Conservation (phyloP, 2,329 filamentous ascomycete genomes). For the Monilinia fructigena region DNA sequence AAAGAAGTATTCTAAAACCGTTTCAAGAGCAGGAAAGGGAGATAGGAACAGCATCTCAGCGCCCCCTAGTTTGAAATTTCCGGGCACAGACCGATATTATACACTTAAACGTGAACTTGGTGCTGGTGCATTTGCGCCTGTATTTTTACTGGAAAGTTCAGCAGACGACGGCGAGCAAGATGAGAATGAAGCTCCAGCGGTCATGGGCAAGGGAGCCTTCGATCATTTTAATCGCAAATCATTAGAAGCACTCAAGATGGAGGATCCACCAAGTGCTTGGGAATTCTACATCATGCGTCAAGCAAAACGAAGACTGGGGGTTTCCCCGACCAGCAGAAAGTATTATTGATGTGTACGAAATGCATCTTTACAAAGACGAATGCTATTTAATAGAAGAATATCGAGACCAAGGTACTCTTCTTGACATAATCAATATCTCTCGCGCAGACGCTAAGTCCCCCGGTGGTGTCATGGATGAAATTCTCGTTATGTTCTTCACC, state of each 20-base stretch:
- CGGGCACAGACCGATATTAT: slow-evolving; percentile 65
- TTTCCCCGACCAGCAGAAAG: slow-evolving; percentile 73
- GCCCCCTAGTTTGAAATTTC: slow-evolving; percentile 66
- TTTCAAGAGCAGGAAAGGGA: slow-evolving; percentile 44
- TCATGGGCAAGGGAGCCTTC: slow-evolving; percentile 63
- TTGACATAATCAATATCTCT: slow-evolving; percentile 91
- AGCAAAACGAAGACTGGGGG: slow-evolving; percentile 71
- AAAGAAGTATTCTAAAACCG: slow-evolving; percentile 70
- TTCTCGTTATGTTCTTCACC: slow-evolving; percentile 90
- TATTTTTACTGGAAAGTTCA: slow-evolving; percentile 81
- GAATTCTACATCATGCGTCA: slow-evolving; percentile 95
- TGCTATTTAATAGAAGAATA: slow-evolving; percentile 86
- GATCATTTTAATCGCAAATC: slow-evolving; percentile 51
- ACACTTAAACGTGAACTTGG: slow-evolving; percentile 82
- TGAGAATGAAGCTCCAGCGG: slow-evolving; percentile 46
- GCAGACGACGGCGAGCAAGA: slow-evolving; percentile 53
- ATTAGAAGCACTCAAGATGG: slow-evolving; percentile 91
- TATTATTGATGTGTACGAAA: slow-evolving; percentile 79
- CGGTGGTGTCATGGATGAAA: slow-evolving; percentile 78
- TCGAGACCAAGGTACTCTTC: slow-evolving; percentile 82
- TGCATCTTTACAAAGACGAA: slow-evolving; percentile 89
- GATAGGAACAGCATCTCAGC: slow-evolving; percentile 61
- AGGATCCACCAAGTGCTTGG: slow-evolving; percentile 84
- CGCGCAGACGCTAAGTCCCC: slow-evolving; percentile 61
- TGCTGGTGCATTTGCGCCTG: slow-evolving; percentile 89